A percentile compares a stretch with the other conserved stretches of the same genome.
These are phyloP conservation scores for Boletus rubroflammeus DNA, from an alignment of 768 basidiomycete species.

Conservation along the genomic window DNA sequence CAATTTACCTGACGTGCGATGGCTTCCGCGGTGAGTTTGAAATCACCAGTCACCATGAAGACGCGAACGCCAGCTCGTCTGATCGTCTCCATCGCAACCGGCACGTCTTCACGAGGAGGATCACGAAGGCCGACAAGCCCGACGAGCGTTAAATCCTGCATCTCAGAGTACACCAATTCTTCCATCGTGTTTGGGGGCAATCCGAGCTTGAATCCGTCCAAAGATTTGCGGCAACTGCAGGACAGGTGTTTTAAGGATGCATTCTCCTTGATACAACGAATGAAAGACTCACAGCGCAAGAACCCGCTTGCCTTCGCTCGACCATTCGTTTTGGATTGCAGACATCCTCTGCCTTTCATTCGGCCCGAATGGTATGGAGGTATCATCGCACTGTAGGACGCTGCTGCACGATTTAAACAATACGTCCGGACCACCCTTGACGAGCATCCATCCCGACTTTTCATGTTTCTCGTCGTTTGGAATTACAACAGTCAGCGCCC, in stretches of 20 bases:
- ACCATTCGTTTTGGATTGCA: constrained; percentile 39
- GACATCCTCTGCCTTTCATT: constrained; percentile 21
- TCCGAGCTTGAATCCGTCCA: constrained; percentile 19
- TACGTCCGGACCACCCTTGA: constrained; percentile 60
- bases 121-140: constrained; percentile 56
- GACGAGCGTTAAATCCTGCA: constrained; percentile 41
- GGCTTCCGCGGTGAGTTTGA: constrained; percentile 49
- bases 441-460: constrained; percentile 35
- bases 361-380: constrained; percentile 29
- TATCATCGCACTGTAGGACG: constrained; percentile 33
- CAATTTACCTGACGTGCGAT: constrained; percentile 45
- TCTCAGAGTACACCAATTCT: constrained; percentile 40
- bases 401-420: constrained; percentile 39
- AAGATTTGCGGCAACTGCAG: constrained; percentile 29
- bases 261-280: background rate
- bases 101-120: constrained; percentile 52
- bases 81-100: constrained; percentile 44
- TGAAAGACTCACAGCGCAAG: constrained; percentile 37
- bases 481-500: constrained; percentile 44
- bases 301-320: constrained; percentile 51
- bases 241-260: background rate
- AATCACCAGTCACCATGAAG: constrained; percentile 59
- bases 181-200: constrained; percentile 27
- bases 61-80: constrained; percentile 50
- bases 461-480: constrained; percentile 6